phyloP scores from a whole-genome alignment of 2,329 filamentous ascomycete genomes.

The Fusarium caatingaense region DNA sequence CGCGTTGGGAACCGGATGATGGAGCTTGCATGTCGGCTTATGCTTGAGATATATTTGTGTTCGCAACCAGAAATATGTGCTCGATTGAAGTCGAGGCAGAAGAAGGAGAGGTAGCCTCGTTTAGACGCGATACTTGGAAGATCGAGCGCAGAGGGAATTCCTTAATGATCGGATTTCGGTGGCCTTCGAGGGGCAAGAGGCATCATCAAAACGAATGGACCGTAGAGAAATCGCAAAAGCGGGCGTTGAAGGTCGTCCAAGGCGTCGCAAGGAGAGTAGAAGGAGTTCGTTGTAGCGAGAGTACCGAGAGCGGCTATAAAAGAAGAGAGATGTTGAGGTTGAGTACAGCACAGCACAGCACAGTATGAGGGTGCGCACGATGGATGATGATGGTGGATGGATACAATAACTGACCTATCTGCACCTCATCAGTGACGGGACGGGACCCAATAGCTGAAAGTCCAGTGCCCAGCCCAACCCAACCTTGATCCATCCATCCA shows the following conservation, averaged over 20 bases:
- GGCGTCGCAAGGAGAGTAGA: slow-evolving; percentile 10
- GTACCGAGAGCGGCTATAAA: slow-evolving; percentile 9
- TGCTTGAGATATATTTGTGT: slow-evolving; percentile 9
- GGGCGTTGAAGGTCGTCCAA: slow-evolving; percentile 10
- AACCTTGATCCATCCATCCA: slow-evolving; percentile 20
- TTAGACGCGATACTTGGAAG: slow-evolving; percentile 6
- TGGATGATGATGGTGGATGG: slow-evolving; percentile 25
- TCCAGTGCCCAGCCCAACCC: slow-evolving; percentile 23
- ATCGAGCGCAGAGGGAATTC: slow-evolving; percentile 27
- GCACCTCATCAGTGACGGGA: slow-evolving; percentile 20
- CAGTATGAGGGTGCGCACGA: slow-evolving; percentile 3
- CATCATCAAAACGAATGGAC: slow-evolving; percentile 45
- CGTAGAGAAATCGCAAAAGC: slow-evolving; percentile 22
- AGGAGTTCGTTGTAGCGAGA: slow-evolving; percentile 17
- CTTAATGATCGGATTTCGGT: slow-evolving; percentile 41
- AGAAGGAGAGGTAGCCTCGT: slow-evolving; percentile 8
- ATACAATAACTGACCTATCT: not conserved
- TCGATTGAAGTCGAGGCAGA: not conserved
- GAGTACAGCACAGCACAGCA: not conserved
- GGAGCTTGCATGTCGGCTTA: slow-evolving; percentile 39
- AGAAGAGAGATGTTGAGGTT: slow-evolving; percentile 1
- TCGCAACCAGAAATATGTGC: slow-evolving; percentile 16
- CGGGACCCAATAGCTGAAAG: slow-evolving; percentile 17
- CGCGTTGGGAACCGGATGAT: slow-evolving; percentile 59
- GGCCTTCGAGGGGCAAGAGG: slow-evolving; percentile 44